Percentiles rank a stretch among this genome's conserved stretches.
These are phyloP conservation scores for Cinnamomum chago DNA, from an alignment of 164 flowering plant genomes.

Conservation along the genomic window DNA sequence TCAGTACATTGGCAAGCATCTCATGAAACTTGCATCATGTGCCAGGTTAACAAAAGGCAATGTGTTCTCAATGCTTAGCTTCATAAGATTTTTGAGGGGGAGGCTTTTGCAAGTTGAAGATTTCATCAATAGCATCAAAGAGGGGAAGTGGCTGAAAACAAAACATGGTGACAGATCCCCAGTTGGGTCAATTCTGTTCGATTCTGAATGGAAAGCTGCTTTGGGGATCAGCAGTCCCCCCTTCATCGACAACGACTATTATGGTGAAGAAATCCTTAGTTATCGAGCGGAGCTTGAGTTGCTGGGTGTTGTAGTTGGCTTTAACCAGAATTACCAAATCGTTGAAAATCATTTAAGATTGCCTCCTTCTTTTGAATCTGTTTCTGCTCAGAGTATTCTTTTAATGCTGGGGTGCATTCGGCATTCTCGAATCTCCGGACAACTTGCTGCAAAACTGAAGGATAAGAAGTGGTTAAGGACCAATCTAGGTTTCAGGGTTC, in stretches of 20 bases:
- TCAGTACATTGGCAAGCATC: constrained; percentile 47
- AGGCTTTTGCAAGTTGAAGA: constrained; percentile 28
- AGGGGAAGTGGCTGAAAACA: constrained; percentile 47
- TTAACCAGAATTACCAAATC: constrained; percentile 29
- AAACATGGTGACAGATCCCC: constrained; percentile 43
- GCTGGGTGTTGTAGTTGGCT: constrained; percentile 50
- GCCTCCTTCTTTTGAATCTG: constrained; percentile 14
- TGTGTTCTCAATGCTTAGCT: constrained; percentile 45
- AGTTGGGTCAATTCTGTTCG: constrained; percentile 36
- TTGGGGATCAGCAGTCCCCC: constrained; percentile 43
- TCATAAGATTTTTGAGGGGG: constrained; percentile 39
- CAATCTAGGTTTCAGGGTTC: constrained; percentile 36
- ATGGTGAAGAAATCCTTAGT: constrained; percentile 38
- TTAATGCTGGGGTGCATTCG: constrained; percentile 42
- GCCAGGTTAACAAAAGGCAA: constrained; percentile 27
- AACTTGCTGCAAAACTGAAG: constrained; percentile 13
- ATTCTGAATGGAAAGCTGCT: constrained; percentile 42
- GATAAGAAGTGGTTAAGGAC: constrained; percentile 47
- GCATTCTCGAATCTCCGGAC: constrained; percentile 3
- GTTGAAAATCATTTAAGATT: constrained; percentile 32
- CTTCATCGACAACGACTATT: constrained; percentile 42
- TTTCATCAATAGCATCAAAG: constrained; percentile 35
- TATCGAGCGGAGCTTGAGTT: constrained; percentile 46
- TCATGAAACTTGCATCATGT: constrained; percentile 45
- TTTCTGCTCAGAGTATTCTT: constrained; percentile 26